A percentile compares a stretch with the other conserved stretches of the same genome.
phyloP scores from a whole-genome alignment of 2,329 filamentous ascomycete species.

The Fusarium compactum region DNA sequence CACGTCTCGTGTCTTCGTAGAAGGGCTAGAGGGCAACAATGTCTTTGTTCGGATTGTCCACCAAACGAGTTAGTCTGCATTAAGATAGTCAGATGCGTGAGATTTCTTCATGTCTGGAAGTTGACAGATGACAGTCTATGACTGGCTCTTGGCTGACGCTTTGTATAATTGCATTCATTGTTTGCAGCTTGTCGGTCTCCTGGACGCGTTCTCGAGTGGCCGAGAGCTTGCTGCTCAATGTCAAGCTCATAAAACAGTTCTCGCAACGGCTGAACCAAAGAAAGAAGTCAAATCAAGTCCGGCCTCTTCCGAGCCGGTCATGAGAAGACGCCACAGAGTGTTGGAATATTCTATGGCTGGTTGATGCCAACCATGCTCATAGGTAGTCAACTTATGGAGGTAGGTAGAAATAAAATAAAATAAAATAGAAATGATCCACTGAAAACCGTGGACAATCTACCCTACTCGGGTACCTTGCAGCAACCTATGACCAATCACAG shows the following conservation, averaged over 20 bases:
- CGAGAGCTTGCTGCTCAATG: neutral
- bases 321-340: constrained; percentile 35
- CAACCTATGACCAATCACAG: constrained; percentile 34
- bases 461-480: constrained; percentile 41
- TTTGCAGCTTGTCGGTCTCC: constrained; percentile 13
- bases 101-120: constrained; percentile 4
- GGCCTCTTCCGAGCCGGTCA: constrained; percentile 30
- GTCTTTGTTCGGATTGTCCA: constrained; percentile 30
- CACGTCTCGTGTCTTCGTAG: neutral
- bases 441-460: constrained; percentile 28
- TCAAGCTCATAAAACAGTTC: constrained; percentile 24
- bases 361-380: constrained; percentile 11
- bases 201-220: constrained; percentile 25
- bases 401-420: neutral
- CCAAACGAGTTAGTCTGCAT: constrained; percentile 9
- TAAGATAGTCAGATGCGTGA: constrained; percentile 12
- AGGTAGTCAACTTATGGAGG: neutral
- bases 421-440: constrained; percentile 21
- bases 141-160: constrained; percentile 21
- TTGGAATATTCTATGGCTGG: constrained; percentile 15
- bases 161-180: constrained; percentile 12
- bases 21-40: constrained; percentile 14
- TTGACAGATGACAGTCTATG: constrained; percentile 2
- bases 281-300: constrained; percentile 25
- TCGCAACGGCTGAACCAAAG: constrained; percentile 26